These are phyloP conservation scores for Suhomyces xylopsoci DNA, from an alignment of 805 yeast genomes.

Conservation along the genomic window DNA sequence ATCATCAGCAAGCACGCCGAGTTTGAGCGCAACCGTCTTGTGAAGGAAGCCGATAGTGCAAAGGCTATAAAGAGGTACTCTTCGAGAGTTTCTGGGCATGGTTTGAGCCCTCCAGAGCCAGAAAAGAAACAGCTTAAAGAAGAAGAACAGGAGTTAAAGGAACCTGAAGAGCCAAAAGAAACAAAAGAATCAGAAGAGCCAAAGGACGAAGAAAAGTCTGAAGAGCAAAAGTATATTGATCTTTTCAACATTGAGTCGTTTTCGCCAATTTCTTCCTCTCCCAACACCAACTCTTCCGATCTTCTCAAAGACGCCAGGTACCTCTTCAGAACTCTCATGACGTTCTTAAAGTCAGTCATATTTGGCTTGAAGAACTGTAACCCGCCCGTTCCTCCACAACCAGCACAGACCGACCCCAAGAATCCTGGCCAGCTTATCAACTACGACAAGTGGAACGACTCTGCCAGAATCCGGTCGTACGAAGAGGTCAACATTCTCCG, in stretches of 20 bases:
- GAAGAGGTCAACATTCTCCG: slow-evolving; percentile 82
- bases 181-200: neutral
- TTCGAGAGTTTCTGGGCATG: slow-evolving; percentile 22
- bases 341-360: slow-evolving; percentile 84
- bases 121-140: slow-evolving; percentile 4
- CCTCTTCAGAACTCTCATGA: slow-evolving; percentile 82
- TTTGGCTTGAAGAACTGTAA: slow-evolving; percentile 87
- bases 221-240: slow-evolving; percentile 18
- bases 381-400: slow-evolving; percentile 60
- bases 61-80: slow-evolving; percentile 39
- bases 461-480: slow-evolving; percentile 75
- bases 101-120: slow-evolving; percentile 15
- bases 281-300: slow-evolving; percentile 49
- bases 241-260: slow-evolving; percentile 35
- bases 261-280: slow-evolving; percentile 60
- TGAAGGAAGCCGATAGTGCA: slow-evolving; percentile 42
- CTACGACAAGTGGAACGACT: slow-evolving; percentile 70
- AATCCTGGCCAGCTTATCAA: slow-evolving; percentile 37
- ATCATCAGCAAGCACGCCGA: slow-evolving; percentile 60
- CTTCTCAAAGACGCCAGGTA: slow-evolving; percentile 86
- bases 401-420: slow-evolving; percentile 45
- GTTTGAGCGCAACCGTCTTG: slow-evolving; percentile 42
- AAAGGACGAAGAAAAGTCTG: slow-evolving; percentile 19
- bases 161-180: neutral
- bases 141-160: slow-evolving; percentile 7